A percentile compares a stretch with the other conserved stretches of the same genome.
These are phyloP conservation scores for Cryptococcus jaspeensis DNA, from an alignment of 1,284 basidiomycete species.

Conservation along the genomic window DNA sequence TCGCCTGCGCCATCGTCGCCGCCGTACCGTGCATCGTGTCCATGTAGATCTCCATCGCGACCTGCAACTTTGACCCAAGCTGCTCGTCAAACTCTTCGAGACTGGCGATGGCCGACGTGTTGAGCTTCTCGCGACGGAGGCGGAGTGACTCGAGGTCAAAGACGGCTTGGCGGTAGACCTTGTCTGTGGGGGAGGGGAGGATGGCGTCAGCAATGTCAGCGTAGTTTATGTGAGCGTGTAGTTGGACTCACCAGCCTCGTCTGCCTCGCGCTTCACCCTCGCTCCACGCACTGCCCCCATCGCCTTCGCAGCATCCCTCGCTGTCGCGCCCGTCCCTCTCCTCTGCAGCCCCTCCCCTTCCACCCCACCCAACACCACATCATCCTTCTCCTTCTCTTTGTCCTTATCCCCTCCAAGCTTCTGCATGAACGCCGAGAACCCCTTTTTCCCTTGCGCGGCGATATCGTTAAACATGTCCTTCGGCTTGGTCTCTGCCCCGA, in stretches of 20 bases:
- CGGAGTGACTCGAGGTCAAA: constrained; percentile 92
- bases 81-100: constrained; percentile 77
- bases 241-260: constrained; percentile 71
- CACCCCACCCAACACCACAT: background rate
- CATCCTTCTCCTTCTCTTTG: constrained; percentile 22
- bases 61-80: constrained; percentile 64
- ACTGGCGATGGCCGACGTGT: constrained; percentile 79
- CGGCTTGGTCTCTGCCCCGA: constrained; percentile 26
- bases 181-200: constrained; percentile 58
- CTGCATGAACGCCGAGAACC: constrained; percentile 48
- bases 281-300: constrained; percentile 64
- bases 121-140: constrained; percentile 73
- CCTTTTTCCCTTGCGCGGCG: constrained; percentile 47
- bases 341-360: constrained; percentile 20
- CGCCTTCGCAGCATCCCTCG: constrained; percentile 19
- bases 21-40: constrained; percentile 63
- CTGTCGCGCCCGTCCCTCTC: constrained; percentile 15
- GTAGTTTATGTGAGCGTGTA: too few relatives aligned
- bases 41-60: constrained; percentile 66
- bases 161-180: constrained; percentile 85
- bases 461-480: constrained; percentile 50
- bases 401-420: constrained; percentile 46
- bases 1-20: constrained; percentile 58
- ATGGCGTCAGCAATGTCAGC: background rate
- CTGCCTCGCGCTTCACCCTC: constrained; percentile 81